These are phyloP conservation scores for Claviceps lovelessii DNA, from an alignment of 2,329 filamentous ascomycete genomes.

Conservation along the genomic window DNA sequence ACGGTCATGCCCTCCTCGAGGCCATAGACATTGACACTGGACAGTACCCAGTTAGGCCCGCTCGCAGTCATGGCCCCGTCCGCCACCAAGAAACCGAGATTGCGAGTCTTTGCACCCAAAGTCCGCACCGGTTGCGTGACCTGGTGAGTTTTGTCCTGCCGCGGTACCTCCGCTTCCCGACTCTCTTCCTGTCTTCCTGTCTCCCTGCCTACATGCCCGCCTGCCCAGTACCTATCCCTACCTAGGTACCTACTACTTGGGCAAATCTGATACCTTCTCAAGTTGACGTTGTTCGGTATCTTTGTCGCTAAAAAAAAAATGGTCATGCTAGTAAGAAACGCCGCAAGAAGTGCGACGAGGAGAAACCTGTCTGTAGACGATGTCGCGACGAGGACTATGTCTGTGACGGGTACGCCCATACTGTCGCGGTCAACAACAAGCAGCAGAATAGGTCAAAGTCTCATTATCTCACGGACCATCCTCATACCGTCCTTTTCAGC, in stretches of 20 bases:
- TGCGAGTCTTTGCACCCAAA: constrained; percentile 2
- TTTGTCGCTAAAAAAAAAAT: neutral
- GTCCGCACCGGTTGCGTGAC: constrained; percentile 3
- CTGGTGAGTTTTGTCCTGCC: neutral
- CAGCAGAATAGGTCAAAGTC: neutral
- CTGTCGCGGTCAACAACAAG: neutral
- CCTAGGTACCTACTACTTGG: too few relatives aligned
- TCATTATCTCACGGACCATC: neutral
- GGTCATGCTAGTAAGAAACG: constrained; percentile 1
- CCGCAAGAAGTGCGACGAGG: constrained; percentile 4
- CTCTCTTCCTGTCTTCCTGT: too few relatives aligned
- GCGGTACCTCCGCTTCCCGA: neutral
- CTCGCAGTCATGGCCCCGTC: constrained; percentile 1
- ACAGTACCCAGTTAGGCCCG: neutral
- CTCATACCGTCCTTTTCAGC: too few relatives aligned
- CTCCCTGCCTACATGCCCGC: neutral
- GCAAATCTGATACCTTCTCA: too few relatives aligned
- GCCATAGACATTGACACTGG: neutral
- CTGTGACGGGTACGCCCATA: neutral
- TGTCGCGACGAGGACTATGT: constrained; percentile 2
- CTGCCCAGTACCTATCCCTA: neutral
- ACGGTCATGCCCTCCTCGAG: neutral
- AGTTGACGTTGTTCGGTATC: too few relatives aligned
- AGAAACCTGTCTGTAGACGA: constrained; percentile 1
- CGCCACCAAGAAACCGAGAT: neutral